Evolutionary conservation across 2,329 filamentous ascomycete species (phyloP).

Genomic region (Sarocladium brachiariae): DNA sequence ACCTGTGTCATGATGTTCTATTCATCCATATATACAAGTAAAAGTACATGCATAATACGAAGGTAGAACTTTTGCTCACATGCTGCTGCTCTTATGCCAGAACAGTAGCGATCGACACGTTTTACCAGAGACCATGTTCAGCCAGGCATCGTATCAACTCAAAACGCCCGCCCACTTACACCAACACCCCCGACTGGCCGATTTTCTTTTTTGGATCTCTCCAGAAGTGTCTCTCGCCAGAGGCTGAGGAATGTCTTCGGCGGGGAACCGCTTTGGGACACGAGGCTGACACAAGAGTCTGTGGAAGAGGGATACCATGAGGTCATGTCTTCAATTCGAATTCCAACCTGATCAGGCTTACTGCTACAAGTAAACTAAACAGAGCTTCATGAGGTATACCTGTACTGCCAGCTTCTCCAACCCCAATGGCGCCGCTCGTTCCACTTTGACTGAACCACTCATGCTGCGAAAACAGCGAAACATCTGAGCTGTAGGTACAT

Average conservation of each 20-base stretch:
- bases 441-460: neutral
- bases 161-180: too few species aligned
- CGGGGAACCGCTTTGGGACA: neutral
- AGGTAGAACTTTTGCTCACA: conserved; percentile 4
- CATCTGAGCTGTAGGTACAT: too few species aligned
- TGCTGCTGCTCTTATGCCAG: neutral
- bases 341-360: neutral
- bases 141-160: conserved; percentile 4
- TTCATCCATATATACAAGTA: too few species aligned
- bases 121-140: neutral
- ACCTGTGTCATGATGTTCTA: too few species aligned
- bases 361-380: too few species aligned
- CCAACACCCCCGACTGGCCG: too few species aligned
- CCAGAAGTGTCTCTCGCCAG: too few species aligned
- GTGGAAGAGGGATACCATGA: neutral
- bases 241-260: neutral
- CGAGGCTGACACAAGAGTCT: neutral
- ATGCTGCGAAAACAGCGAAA: neutral
- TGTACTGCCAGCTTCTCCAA: neutral
- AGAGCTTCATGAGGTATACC: too few species aligned
- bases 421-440: neutral
- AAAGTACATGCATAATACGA: too few species aligned
- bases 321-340: neutral
- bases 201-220: neutral
- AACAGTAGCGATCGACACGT: neutral